Base-by-base conservation (phyloP, 768 basidiomycete genomes). In the Lactifluus echinatus region DNA sequence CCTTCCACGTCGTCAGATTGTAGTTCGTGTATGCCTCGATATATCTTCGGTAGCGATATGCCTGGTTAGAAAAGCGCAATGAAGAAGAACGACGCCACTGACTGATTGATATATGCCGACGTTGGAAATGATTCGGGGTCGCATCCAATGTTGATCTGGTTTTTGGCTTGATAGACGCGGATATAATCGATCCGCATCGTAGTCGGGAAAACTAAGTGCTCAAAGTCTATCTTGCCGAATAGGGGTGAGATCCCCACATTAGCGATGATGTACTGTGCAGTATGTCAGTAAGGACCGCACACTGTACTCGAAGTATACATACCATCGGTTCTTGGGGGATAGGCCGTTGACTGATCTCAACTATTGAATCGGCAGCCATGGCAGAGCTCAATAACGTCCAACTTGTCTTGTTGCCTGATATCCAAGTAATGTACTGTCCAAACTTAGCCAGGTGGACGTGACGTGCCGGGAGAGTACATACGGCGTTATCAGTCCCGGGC, bases 151-250 rank as follows among this genome's bases (percentile, higher is more conserved):
- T 83, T 83, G 61, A 74, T 70, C 10, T 67, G 63, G 55, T 72
- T 68, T 50, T 73, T 68, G 24, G 73, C 71, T 63, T 86, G 85
- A 64, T 85, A 87, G 12, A 95, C 87, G 1, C 93, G 80, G 55
- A 94, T 82, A 57, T 83, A 94, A 66, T 95, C 93, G 49, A 93
- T 72, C 53, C 73, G 73, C 86, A 93, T 84, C 17, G 69, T 73
- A n/a, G 83, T 70, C 4, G 71, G 71, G 67, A 82, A 83, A 23
- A 66, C 69, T 21, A 85, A 67, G 55, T 83, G 71, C 1, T 67
- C 71, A 44, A 79, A 71, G 58, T 85, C 82, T 60, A 84, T 77
- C 6, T 65, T 62, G 45, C 81, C 83, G 64, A 86, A 86, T 65
- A 78, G 77, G 23, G 73, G 70, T 4, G 80, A 83, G 63, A 85